These are phyloP conservation scores for Cadophora sp. DNA, from an alignment of 2,329 filamentous ascomycete species.

Conservation along the genomic window DNA sequence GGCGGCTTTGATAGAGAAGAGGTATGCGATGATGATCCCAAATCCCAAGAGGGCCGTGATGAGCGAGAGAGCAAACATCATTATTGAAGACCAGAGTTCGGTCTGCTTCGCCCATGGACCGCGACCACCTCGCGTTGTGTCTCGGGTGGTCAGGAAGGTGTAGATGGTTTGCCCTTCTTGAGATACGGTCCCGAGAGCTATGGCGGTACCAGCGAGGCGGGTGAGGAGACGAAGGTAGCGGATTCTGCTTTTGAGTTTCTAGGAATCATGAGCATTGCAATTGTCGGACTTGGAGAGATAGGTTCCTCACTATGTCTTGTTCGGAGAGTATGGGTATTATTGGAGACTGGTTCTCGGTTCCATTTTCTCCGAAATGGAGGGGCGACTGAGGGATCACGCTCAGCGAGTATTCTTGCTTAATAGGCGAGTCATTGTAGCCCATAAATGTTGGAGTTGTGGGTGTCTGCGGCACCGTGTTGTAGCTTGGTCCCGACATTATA, in stretches of 20 bases:
- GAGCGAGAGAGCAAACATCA: conserved; percentile 28
- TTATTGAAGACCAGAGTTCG: conserved; percentile 28
- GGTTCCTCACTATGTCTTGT: neutral
- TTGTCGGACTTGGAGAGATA: neutral
- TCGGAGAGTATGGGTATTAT: neutral
- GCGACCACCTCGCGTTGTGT: conserved; percentile 22
- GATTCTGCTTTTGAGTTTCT: conserved; percentile 25
- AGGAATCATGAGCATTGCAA: neutral
- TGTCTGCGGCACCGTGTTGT: conserved; percentile 4
- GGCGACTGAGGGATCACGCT: conserved; percentile 1
- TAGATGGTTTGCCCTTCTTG: conserved; percentile 29
- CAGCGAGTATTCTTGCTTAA: neutral
- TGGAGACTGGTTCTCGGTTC: neutral
- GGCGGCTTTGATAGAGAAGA: conserved; percentile 26
- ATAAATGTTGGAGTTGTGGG: conserved; percentile 5
- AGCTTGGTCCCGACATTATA: neutral
- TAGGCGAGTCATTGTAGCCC: neutral
- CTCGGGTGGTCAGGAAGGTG: conserved; percentile 24
- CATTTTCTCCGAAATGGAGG: neutral
- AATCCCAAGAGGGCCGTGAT: conserved; percentile 29
- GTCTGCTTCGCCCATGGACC: conserved; percentile 31
- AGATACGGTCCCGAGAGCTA: conserved; percentile 24
- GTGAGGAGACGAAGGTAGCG: conserved; percentile 26
- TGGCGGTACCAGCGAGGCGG: conserved; percentile 25
- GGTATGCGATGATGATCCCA: conserved; percentile 30